Evolutionary conservation across 352 stramenopile genomes (phyloP).

Genomic region (Blastocystis sp.): DNA sequence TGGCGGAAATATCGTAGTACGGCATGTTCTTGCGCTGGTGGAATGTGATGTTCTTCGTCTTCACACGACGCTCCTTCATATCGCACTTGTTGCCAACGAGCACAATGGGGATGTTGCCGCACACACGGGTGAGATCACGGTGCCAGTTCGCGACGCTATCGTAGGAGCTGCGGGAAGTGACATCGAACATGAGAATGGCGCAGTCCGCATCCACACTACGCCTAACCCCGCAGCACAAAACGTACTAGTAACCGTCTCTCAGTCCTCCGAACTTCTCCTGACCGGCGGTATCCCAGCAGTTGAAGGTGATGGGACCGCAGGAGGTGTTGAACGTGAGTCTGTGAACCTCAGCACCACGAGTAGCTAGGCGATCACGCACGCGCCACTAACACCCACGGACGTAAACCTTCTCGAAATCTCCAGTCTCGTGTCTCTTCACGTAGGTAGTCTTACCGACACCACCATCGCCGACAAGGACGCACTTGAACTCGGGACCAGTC

Average conservation of each 20-base stretch:
- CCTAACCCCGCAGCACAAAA: background rate
- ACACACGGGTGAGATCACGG: conserved; percentile 97
- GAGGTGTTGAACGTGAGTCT: conserved; percentile 98
- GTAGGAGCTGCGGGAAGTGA: conserved; percentile 99
- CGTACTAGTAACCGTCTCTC: conserved; percentile 90
- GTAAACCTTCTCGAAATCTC: conserved; percentile 99
- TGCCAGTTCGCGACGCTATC: conserved; percentile 99
- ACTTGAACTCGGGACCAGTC: conserved; percentile 96
- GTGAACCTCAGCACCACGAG: conserved; percentile 98
- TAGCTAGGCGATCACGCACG: conserved; percentile 80
- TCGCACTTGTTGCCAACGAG: conserved; percentile 99
- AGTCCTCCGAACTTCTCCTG: conserved; percentile 98
- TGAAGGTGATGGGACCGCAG: conserved; percentile 98
- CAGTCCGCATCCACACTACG: conserved; percentile 95
- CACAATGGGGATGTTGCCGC: conserved; percentile 99
- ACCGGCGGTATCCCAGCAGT: conserved; percentile 99
- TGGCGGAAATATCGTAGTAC: conserved; percentile 99
- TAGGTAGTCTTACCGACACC: conserved; percentile 99
- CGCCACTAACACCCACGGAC: conserved; percentile 79
- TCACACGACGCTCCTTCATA: conserved; percentile 99
- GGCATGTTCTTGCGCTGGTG: conserved; percentile 99
- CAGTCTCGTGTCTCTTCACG: conserved; percentile 98
- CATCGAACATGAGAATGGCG: conserved; percentile 99
- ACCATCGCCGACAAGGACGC: conserved; percentile 99
- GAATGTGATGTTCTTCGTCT: conserved; percentile 99